Percentiles rank a stretch among this genome's conserved stretches.
Conservation (phyloP, 208 protist species). For the Leishmania tarentolae region DNA sequence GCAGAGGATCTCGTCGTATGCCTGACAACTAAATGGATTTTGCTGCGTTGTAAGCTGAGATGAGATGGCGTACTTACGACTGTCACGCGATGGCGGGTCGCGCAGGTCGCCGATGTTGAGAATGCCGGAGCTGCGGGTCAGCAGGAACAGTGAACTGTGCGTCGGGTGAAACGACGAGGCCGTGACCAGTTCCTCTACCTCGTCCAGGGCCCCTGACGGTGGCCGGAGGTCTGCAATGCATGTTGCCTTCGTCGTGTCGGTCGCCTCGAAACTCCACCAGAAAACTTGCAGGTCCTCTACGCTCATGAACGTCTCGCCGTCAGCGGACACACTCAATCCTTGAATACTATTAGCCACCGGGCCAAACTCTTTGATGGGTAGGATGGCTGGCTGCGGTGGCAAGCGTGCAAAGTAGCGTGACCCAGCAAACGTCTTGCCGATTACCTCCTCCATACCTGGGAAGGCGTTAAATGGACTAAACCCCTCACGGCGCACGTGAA, state of each 20-base stretch:
- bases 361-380: constrained; percentile 83
- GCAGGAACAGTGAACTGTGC: constrained; percentile 82
- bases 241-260: constrained; percentile 62
- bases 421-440: constrained; percentile 48
- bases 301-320: constrained; percentile 85
- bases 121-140: constrained; percentile 80
- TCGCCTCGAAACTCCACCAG: constrained; percentile 86
- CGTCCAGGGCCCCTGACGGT: constrained; percentile 66
- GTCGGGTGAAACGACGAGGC: constrained; percentile 80
- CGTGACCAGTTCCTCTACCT: constrained; percentile 83
- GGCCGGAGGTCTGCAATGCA: constrained; percentile 79
- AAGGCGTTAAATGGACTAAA: constrained; percentile 79
- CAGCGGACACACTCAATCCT: constrained; percentile 70
- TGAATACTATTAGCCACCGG: constrained; percentile 74
- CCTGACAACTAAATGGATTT: constrained; percentile 52
- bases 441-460: constrained; percentile 63
- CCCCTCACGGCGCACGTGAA: constrained; percentile 81
- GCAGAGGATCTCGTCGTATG: constrained; percentile 86
- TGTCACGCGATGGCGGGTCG: constrained; percentile 63
- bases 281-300: constrained; percentile 90
- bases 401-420: constrained; percentile 73
- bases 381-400: constrained; percentile 55
- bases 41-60: constrained; percentile 59
- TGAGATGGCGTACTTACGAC: constrained; percentile 70
- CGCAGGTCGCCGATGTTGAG: constrained; percentile 88